Conservation (phyloP, 345 rosid genomes). For the Populus tremula region DNA sequence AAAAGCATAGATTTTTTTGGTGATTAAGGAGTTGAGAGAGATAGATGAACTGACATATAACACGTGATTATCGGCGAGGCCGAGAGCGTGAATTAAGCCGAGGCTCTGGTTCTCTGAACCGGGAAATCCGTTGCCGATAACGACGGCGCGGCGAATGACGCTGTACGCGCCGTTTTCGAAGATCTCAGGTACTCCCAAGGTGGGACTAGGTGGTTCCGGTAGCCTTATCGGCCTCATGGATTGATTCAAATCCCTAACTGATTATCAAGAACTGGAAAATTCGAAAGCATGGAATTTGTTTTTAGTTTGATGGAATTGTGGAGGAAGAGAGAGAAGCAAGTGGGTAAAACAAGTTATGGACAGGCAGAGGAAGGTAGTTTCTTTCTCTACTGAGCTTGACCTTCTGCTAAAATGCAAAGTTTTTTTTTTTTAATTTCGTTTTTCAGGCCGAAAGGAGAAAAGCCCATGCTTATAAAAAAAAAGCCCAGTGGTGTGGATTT, state of each 20-base stretch:
- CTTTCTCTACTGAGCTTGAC: too few relatives aligned
- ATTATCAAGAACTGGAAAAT: background rate
- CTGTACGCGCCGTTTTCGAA: slow-evolving; percentile 72
- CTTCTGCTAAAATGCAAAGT: too few relatives aligned
- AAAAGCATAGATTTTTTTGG: background rate
- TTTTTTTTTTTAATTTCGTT: too few relatives aligned
- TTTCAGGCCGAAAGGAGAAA: too few relatives aligned
- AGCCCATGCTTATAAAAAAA: too few relatives aligned
- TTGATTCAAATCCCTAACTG: background rate
- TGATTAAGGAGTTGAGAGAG: background rate
- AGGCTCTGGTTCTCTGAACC: slow-evolving; percentile 89
- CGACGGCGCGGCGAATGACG: slow-evolving; percentile 82
- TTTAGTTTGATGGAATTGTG: too few relatives aligned
- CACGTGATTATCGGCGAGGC: slow-evolving; percentile 58
- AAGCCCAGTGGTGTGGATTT: too few relatives aligned
- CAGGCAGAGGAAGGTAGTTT: too few relatives aligned
- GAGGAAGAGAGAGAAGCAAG: too few relatives aligned
- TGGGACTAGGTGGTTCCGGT: slow-evolving; percentile 75
- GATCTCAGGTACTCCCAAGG: slow-evolving; percentile 82
- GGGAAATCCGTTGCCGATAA: slow-evolving; percentile 80
- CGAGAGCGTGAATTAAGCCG: slow-evolving; percentile 86
- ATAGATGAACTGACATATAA: slow-evolving; percentile 58
- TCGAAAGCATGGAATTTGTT: background rate
- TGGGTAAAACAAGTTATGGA: too few relatives aligned
- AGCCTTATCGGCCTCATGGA: slow-evolving; percentile 81